phyloP scores from a whole-genome alignment of 1,284 basidiomycete genomes.

The Chondrostereum purpureum region DNA sequence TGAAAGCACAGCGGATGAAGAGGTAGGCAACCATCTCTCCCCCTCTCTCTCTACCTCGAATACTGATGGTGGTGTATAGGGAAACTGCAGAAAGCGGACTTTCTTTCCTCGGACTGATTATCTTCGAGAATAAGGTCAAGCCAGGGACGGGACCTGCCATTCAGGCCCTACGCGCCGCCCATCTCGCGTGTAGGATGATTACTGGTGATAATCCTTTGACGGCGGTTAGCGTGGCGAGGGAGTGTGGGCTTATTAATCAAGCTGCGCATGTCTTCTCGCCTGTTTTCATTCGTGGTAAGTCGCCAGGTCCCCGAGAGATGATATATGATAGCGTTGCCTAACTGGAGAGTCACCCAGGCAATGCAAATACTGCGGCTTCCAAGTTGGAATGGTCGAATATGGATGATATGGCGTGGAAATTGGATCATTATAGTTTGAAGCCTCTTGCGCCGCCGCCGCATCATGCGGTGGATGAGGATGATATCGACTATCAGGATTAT shows the following conservation, averaged over 20 bases:
- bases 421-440: conserved; percentile 87
- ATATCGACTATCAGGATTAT: conserved; percentile 80
- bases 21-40: conserved; percentile 41
- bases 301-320: background rate
- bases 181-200: conserved; percentile 95
- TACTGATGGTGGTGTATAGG: conserved; percentile 31
- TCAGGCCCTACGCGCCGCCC: conserved; percentile 81
- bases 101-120: conserved; percentile 91
- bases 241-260: conserved; percentile 87
- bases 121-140: conserved; percentile 99
- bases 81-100: conserved; percentile 93
- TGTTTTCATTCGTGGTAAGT: conserved; percentile 67
- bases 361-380: conserved; percentile 53
- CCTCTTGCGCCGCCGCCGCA: conserved; percentile 64
- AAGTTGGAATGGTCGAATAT: conserved; percentile 88
- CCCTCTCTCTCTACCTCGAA: conserved; percentile 6
- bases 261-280: conserved; percentile 92
- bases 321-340: background rate
- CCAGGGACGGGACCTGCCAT: conserved; percentile 90
- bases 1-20: conserved; percentile 96
- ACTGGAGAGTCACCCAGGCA: conserved; percentile 47
- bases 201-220: conserved; percentile 98
- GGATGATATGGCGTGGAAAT: conserved; percentile 81
- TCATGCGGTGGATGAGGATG: conserved; percentile 60
- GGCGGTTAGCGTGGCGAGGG: conserved; percentile 93